Conservation (phyloP, 2,329 filamentous ascomycete species). For the Calonectria honghensis region DNA sequence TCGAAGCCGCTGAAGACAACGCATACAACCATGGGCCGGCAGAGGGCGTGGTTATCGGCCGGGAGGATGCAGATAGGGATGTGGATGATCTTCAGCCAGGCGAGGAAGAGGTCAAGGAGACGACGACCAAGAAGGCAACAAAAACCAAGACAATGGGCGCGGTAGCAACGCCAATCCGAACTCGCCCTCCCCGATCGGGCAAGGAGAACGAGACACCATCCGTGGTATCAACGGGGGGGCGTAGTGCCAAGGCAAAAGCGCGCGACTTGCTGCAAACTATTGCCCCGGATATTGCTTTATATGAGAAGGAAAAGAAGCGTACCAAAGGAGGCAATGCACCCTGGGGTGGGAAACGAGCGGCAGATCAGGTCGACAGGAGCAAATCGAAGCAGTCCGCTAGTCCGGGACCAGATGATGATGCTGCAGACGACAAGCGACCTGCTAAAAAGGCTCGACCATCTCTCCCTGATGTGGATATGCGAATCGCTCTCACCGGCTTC, state of each 20-base stretch:
- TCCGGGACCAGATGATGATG: constrained; percentile 68
- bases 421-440: constrained; percentile 69
- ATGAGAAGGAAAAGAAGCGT: constrained; percentile 95
- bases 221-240: constrained; percentile 79
- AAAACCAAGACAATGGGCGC: constrained; percentile 46
- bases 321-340: constrained; percentile 68
- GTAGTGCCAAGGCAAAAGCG: constrained; percentile 92
- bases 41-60: constrained; percentile 67
- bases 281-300: constrained; percentile 90
- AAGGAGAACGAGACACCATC: constrained; percentile 92
- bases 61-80: constrained; percentile 61
- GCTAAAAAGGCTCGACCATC: constrained; percentile 78
- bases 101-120: constrained; percentile 58
- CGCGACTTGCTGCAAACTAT: constrained; percentile 84
- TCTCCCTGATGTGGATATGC: constrained; percentile 79
- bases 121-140: constrained; percentile 54
- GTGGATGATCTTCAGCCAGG: constrained; percentile 67
- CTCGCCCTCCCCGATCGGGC: constrained; percentile 70
- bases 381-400: constrained; percentile 67
- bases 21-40: constrained; percentile 68
- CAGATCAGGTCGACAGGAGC: constrained; percentile 74
- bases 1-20: constrained; percentile 71
- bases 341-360: constrained; percentile 79
- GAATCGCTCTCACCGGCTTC: constrained; percentile 89
- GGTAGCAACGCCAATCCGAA: constrained; percentile 63